Evolutionary conservation across 352 stramenopile genomes (phyloP), one percentile per base, ranked within the genome.

Genomic region (Phytophthora melonis): DNA sequence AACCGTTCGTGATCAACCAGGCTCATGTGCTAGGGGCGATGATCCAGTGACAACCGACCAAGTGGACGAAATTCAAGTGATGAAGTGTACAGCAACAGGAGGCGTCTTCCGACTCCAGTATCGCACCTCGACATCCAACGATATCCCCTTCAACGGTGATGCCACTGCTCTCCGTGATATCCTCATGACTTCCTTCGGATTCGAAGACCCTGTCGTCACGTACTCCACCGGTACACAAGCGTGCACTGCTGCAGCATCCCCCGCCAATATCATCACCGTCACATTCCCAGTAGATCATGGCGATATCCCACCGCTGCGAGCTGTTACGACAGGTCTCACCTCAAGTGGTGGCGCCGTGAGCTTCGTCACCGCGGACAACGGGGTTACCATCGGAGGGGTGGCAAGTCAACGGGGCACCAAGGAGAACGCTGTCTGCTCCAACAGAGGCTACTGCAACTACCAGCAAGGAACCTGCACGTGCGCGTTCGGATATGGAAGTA

Each of bases 401-500:
- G 6, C 58, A 47, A 88, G 83, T 39, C 77, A 89, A 30, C 80
- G 78, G 6, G 95, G 95, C 7, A 98, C 93, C 0, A 98, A 98
- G 68, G 95, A 98, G 66, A 89, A 93, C 61, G 79, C 66, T 4
- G 71, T 92, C 8, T 98, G 95, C 78, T 93, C 92, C 9, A 97
- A 96, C 75, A 89, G 91, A 62, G 95, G 95, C 8, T 77, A 87
- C 45, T 98, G 95, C 77, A 86, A 98, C 63, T 75, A 78, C 50
- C 68, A 75, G 1, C 75, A 68, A 9, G 88, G 86, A 0, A 70
- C 78, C 9, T 95, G 88, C 63, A 53, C 70, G 5, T 95, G 88
- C 41, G 69, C 69, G 0, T 53, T 70, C 5, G 86, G 85, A 8
- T 95, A 85, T 57, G 82, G 66, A 3, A 86, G 78, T 9, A 95